These are phyloP conservation scores for Priceomyces medius DNA, from an alignment of 805 yeast species.

Conservation along the genomic window DNA sequence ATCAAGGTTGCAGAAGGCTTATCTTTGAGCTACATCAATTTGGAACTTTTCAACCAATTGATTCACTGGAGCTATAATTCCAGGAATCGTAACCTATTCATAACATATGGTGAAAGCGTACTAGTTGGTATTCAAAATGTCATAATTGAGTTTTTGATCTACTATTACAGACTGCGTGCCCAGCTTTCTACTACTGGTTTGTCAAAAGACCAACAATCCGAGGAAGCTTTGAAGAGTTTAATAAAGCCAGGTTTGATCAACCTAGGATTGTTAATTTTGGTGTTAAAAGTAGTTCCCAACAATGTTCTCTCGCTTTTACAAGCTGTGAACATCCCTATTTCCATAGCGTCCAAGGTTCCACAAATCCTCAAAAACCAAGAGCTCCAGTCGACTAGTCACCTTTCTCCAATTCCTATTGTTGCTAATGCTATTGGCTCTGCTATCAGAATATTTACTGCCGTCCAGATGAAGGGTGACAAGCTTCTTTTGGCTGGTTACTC, in stretches of 20 bases:
- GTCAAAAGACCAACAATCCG: conserved; percentile 18
- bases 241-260: conserved; percentile 26
- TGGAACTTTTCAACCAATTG: conserved; percentile 37
- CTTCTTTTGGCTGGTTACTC: conserved; percentile 41
- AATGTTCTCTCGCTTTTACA: conserved; percentile 29
- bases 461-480: conserved; percentile 26
- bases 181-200: conserved; percentile 14
- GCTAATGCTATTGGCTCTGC: conserved; percentile 42
- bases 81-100: conserved; percentile 32
- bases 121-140: conserved; percentile 40
- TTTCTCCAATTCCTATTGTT: conserved; percentile 37
- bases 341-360: conserved; percentile 38
- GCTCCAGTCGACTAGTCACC: conserved; percentile 36
- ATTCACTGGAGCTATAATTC: conserved; percentile 40
- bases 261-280: conserved; percentile 25
- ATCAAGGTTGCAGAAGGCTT: conserved; percentile 36
- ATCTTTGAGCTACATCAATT: conserved; percentile 32
- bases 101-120: conserved; percentile 41
- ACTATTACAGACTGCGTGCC: conserved; percentile 31
- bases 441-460: conserved; percentile 40
- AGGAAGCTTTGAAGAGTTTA: conserved; percentile 17
- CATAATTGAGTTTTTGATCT: conserved; percentile 33
- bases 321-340: conserved; percentile 37
- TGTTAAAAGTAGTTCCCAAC: conserved; percentile 32
- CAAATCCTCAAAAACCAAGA: conserved; percentile 36